Evolutionary conservation across 2,329 filamentous ascomycete species (phyloP).

Genomic region (Cladosporium sp.): DNA sequence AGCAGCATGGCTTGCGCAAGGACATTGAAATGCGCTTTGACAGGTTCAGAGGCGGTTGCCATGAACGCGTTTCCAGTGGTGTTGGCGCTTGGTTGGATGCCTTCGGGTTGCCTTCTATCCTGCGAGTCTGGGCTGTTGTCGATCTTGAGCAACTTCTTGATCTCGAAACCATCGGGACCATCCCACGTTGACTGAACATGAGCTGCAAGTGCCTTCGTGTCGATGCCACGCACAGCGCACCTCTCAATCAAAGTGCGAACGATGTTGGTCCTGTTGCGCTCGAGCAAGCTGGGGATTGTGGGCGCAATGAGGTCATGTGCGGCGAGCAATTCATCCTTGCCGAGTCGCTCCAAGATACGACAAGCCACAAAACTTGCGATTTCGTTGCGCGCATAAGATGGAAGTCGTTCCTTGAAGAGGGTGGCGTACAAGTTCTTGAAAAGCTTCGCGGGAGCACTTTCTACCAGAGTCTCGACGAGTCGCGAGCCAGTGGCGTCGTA

Average conservation of each 20-base stretch:
- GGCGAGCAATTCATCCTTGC: constrained; percentile 76
- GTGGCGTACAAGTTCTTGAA: constrained; percentile 85
- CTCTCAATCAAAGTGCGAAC: constrained; percentile 80
- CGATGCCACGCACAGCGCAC: constrained; percentile 63
- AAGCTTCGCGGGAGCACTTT: constrained; percentile 74
- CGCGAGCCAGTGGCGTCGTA: constrained; percentile 91
- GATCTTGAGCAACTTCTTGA: constrained; percentile 59
- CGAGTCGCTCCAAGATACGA: constrained; percentile 74
- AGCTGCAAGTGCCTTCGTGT: constrained; percentile 52
- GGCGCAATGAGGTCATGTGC: constrained; percentile 69
- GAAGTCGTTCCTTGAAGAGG: constrained; percentile 75
- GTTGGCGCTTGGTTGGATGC: constrained; percentile 14
- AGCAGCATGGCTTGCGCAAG: constrained; percentile 75
- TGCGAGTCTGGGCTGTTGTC: constrained; percentile 34
- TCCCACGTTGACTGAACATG: constrained; percentile 57
- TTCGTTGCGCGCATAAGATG: constrained; percentile 80
- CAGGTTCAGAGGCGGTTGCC: constrained; percentile 15
- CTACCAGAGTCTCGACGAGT: constrained; percentile 80
- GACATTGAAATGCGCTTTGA: constrained; percentile 68
- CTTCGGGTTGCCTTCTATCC: constrained; percentile 15
- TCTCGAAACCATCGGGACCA: constrained; percentile 44
- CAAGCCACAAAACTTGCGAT: constrained; percentile 85
- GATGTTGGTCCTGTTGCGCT: constrained; percentile 71
- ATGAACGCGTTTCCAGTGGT: constrained; percentile 15
- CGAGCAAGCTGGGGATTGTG: constrained; percentile 67